These are phyloP conservation scores for Solanum okadae DNA, from an alignment of 257 asterid species.

Conservation along the genomic window DNA sequence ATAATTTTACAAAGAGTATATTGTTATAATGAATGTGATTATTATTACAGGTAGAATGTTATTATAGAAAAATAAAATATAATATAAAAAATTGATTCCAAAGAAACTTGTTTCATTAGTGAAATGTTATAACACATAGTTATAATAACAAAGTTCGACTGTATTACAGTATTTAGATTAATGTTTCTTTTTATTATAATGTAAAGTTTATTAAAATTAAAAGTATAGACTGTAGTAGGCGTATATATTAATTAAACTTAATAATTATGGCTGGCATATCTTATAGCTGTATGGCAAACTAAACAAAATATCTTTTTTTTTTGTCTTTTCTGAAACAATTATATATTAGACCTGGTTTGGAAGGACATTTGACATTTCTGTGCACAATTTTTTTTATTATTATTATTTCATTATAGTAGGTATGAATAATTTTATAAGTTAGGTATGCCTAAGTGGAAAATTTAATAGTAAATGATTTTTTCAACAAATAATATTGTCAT, in stretches of 20 bases:
- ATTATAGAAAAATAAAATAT: too few species aligned
- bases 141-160: too few species aligned
- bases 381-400: neutral
- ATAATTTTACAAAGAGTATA: too few species aligned
- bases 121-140: too few species aligned
- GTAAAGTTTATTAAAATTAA: neutral
- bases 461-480: neutral
- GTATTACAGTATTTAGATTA: too few species aligned
- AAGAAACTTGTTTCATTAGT: neutral
- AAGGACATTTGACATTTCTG: neutral
- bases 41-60: too few species aligned
- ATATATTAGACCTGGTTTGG: neutral
- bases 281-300: slow-evolving; percentile 29
- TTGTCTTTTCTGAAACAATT: neutral
- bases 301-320: neutral
- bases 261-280: neutral
- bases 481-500: neutral
- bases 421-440: neutral
- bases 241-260: too few species aligned
- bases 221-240: neutral
- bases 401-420: neutral
- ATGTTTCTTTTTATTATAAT: neutral
- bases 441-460: neutral
- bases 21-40: too few species aligned
- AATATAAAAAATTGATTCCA: too few species aligned